Conservation (phyloP, 176 grass and related monocot species). For the Bromus sterilis region DNA sequence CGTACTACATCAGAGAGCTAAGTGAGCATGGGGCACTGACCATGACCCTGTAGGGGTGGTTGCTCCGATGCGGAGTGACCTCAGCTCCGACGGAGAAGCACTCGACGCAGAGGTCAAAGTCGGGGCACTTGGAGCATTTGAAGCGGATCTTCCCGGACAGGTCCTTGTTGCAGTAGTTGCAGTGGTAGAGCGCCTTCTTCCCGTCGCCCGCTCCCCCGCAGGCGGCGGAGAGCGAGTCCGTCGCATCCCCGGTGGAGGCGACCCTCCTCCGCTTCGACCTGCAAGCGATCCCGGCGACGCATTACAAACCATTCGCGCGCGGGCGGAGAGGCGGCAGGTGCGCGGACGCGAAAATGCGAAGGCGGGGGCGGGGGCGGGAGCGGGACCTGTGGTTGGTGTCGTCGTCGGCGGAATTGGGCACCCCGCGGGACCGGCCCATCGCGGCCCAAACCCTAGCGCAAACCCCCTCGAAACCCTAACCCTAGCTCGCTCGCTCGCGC, state of each 20-base stretch:
- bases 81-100: constrained; percentile 96
- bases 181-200: constrained; percentile 96
- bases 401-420: constrained; percentile 74
- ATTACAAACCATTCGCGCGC: not conserved
- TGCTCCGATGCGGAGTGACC: constrained; percentile 84
- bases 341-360: no score
- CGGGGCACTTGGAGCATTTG: constrained; percentile 94
- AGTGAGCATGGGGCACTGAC: constrained; percentile 33
- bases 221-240: constrained; percentile 49
- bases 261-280: constrained; percentile 94
- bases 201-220: constrained; percentile 52
- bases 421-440: constrained; percentile 86
- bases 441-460: constrained; percentile 44
- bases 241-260: constrained; percentile 58
- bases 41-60: constrained; percentile 94
- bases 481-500: constrained; percentile 1
- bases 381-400: constrained; percentile 77
- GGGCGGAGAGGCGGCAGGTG: no score
- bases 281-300: constrained; percentile 2
- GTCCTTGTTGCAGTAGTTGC: constrained; percentile 99
- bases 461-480: constrained; percentile 27
- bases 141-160: constrained; percentile 98
- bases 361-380: not conserved
- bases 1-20: not conserved
- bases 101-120: constrained; percentile 96